Base-by-base conservation (phyloP, 2,329 filamentous ascomycete genomes). In the Colletotrichum destructivum region DNA sequence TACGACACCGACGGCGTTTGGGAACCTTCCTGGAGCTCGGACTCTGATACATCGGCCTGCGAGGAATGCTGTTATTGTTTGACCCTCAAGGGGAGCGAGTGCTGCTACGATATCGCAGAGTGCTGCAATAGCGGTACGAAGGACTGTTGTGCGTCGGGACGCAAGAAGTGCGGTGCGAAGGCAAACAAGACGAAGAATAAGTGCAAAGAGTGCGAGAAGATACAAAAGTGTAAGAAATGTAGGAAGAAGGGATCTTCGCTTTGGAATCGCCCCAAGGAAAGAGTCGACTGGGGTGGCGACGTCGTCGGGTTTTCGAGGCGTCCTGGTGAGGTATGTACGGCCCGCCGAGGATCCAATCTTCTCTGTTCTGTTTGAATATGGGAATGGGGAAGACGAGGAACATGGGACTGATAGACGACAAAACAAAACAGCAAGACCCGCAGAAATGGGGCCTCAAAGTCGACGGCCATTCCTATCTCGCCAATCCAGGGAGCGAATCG, bases 261-360 rank as follows among this genome's bases (percentile, higher is more conserved):
- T 15, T 49, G 60, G 55, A 40, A n/a, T 12, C 35, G 16, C 12
- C 60, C 55, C 3, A 47, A 13, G 51, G 51, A 18, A 21, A 13
- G 42, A 6, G 40, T 52, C 15, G 59, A 68, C 1, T 73, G 71
- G 68, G 71, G 71, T 6, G 71, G 71, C 18, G n/a, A 35, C 11
- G 59, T 71, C 23, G 62, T 71, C 15, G 71, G 71, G 26, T 21
- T 73, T 21, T 59, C 44, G 16, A 62, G 71, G 47, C 67, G 55
- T 57, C 68, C 62, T 23, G 71, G 68, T 15, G 71, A 71, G 71
- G 71, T 71, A 13, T 4, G 56, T 52, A 13, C 4, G 61, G 46
- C 7, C 5, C 23, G 44, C 21, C 8, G 8, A 31, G 12, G 23
- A 15, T 23, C 2, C 4, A 15, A 38, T 23, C 38, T 40, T 42